Evolutionary conservation across 2,329 filamentous ascomycete species (phyloP), one percentile per base, ranked within the genome.

Genomic region (Paecilomyces sp.): DNA sequence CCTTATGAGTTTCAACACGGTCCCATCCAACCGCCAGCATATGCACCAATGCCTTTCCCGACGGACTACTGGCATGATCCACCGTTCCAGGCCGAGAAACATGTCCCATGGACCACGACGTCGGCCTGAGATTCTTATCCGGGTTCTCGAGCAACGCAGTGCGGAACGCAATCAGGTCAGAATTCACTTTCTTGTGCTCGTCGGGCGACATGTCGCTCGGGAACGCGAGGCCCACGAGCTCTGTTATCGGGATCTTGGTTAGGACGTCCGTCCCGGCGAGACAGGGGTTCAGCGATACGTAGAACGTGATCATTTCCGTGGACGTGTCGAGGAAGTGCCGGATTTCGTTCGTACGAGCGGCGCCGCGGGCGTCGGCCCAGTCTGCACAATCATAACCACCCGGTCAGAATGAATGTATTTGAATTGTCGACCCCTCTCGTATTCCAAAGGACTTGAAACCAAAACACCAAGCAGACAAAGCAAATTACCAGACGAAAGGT

Each of bases 21-120:
- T 77, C 70, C 83, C 83, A 85, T 4, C 82, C 83, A 58, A 83
- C 70, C 18, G 74, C 72, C n/a, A 76, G 60, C 3, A 79, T 64
- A 64, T 77, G 76, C 58, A 77, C 68, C 58, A 75, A 74, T 11
- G 76, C 80, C 64, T 76, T 68, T 2, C 74, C 75, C 15, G 71
- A 76, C 41, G 62, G 68, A 65, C 77, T 79, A 70, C 59, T 73
- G 66, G 47, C 66, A 69, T 65, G 71, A 30, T 65, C 47, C 47
- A 74, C 60, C 59, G 57, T 65, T 24, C 68, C 68, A 0, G 75
- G 75, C 22, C 75, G 64, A 34, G 75, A 72, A 8, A 76, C 64
- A 61, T 74, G 71, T 2, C 73, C 75, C 64, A 74, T 69, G 1
- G 70, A 61, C 65, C 74, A 75, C 3, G 70, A 70, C 30, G 56